A percentile compares a stretch with the other conserved stretches of the same genome.
Evolutionary conservation across 208 protist species (phyloP).

Genomic region (Leishmania tarentolae): DNA sequence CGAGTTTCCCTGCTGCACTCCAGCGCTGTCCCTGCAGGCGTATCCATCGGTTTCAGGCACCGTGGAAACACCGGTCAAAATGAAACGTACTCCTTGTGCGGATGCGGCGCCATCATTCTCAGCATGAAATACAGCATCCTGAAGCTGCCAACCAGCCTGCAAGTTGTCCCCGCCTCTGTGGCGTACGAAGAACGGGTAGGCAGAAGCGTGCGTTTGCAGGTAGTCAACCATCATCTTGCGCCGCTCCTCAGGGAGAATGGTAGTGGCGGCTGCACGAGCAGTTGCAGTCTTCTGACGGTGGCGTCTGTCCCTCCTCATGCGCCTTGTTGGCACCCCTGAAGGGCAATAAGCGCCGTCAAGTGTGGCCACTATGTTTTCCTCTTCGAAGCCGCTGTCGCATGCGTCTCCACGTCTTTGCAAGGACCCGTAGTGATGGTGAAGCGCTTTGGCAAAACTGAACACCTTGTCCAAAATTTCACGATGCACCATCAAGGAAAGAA

Average conservation of each 20-base stretch:
- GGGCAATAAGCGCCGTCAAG: background rate
- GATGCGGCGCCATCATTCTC: conserved; percentile 18
- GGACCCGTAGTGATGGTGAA: conserved; percentile 33
- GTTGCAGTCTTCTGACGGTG: background rate
- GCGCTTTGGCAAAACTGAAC: conserved; percentile 57
- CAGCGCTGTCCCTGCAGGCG: background rate
- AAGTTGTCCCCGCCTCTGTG: background rate
- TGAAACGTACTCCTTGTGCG: conserved; percentile 29
- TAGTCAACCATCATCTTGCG: conserved; percentile 32
- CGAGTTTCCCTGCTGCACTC: conserved; percentile 6
- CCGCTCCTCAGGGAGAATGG: conserved; percentile 29
- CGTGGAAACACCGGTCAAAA: conserved; percentile 33
- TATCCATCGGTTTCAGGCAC: background rate
- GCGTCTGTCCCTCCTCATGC: background rate
- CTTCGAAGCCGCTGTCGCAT: background rate
- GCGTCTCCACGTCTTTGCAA: background rate
- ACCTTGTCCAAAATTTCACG: conserved; percentile 40
- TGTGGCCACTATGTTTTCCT: background rate
- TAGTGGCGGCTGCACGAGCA: background rate
- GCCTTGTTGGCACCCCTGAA: background rate
- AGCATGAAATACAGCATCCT: conserved; percentile 27
- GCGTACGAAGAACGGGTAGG: conserved; percentile 43
- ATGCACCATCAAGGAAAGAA: conserved; percentile 36
- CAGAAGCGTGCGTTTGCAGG: conserved; percentile 31
- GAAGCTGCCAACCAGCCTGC: conserved; percentile 10